These are phyloP conservation scores for Aphanoascus verrucosus DNA, from an alignment of 2,329 filamentous ascomycete species.

Conservation along the genomic window DNA sequence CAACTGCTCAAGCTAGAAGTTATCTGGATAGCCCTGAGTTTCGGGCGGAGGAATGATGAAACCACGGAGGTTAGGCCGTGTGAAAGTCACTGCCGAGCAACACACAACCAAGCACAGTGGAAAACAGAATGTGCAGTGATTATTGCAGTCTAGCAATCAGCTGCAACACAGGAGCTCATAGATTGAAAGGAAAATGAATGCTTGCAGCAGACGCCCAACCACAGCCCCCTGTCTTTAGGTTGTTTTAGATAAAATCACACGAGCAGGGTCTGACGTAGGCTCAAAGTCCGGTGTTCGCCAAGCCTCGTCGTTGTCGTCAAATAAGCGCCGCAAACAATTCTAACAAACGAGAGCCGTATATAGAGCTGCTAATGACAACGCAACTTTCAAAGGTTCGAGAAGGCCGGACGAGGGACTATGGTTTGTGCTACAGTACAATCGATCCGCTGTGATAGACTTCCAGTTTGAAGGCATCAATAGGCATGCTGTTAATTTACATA, in stretches of 20 bases:
- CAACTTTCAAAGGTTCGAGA: too few species aligned
- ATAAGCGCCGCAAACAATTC: too few species aligned
- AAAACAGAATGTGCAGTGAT: background rate
- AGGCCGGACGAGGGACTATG: too few species aligned
- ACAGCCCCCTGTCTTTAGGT: background rate
- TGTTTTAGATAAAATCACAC: constrained; percentile 8
- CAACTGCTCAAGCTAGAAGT: background rate
- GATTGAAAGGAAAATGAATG: background rate
- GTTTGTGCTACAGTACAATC: too few species aligned
- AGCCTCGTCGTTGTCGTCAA: background rate
- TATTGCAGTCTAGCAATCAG: background rate
- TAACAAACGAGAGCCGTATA: too few species aligned
- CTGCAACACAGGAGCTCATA: background rate
- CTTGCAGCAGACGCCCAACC: constrained; percentile 1
- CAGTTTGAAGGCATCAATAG: too few species aligned
- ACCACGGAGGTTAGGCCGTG: background rate
- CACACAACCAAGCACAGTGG: background rate
- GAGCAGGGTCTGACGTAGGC: constrained; percentile 10
- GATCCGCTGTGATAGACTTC: too few species aligned
- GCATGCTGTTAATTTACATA: too few species aligned
- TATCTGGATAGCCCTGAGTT: background rate
- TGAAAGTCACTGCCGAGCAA: background rate
- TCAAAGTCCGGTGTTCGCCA: background rate
- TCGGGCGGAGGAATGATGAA: background rate
- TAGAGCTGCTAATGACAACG: too few species aligned